Base-by-base conservation (phyloP, 176 grass and related monocot species). In the Ensete glaucum region DNA sequence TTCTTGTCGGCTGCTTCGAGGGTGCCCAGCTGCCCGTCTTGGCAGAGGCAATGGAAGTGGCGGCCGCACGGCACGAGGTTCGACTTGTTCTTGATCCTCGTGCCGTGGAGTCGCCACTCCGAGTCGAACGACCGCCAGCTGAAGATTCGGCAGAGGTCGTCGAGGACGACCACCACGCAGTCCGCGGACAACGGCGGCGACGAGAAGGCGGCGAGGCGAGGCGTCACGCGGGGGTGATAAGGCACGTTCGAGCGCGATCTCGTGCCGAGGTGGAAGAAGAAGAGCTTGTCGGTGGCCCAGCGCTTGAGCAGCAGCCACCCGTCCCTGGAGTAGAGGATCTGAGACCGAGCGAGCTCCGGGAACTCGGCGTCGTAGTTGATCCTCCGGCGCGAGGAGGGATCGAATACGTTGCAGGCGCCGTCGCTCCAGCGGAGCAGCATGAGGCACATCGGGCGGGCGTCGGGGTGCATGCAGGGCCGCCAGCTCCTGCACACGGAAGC, bases 81-180 rank as follows among this genome's bases (percentile, higher is more conserved):
- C 17, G 57, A 62, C 17, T 62, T 62, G 57, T n/a, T 16, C 57
- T 62, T 62, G 10, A 62, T 62, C 17, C 20, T 62, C 57, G 57
- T 19, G 6, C 20, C 20, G 57, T 15, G 20, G 57, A 62, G 20
- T n/a, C 57, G 15, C 57, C 57, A 62, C 17, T n/a, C 20, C 6
- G 15, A 15, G 57, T 62, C 57, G 57, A 15, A 15, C 17, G 57
- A 62, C 57, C 13, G 10, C 57, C 57, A 62, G 13, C 8, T 62
- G 13, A 15, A n/a, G 57, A 62, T 62, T 6, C 57, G 3, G 57
- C 20, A 15, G 57, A 19, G 17, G 13, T 62, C 13, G 57, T 62
- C 57, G 57, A 62, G 57, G 17, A 62, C 57, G 57, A 62, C 57
- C 57, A 62, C 57, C 17, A 62, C 57, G 57, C 57, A 62, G 57